Conservation (phyloP, 1,139 yeast species). For the Scheffersomyces insectosa region DNA sequence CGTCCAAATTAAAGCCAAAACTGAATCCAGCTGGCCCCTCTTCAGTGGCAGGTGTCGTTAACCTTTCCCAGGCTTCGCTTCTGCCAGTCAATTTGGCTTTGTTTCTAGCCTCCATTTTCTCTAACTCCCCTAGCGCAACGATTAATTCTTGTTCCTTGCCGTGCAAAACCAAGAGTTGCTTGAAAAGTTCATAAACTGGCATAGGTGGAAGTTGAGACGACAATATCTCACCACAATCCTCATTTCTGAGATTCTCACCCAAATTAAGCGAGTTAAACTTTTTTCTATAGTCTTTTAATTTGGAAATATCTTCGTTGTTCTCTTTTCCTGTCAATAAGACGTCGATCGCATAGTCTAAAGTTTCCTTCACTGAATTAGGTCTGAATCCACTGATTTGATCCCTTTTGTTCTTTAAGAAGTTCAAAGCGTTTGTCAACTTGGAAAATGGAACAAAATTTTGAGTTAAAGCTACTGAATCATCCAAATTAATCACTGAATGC, state of each 20-base stretch:
- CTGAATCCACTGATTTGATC: conserved; percentile 82
- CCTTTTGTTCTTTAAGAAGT: conserved; percentile 65
- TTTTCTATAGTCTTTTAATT: conserved; percentile 18
- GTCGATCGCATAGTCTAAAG: conserved; percentile 30
- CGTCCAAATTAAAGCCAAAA: conserved; percentile 33
- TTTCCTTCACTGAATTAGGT: conserved; percentile 47
- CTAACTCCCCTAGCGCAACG: conserved; percentile 33
- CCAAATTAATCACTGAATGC: conserved; percentile 86
- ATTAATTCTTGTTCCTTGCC: conserved; percentile 34
- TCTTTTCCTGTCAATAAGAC: conserved; percentile 19
- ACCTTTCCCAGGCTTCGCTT: conserved; percentile 24
- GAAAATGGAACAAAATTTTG: conserved; percentile 80
- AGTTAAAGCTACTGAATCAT: conserved; percentile 77
- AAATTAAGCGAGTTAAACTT: conserved; percentile 18
- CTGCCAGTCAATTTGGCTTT: conserved; percentile 16
- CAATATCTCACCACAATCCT: conserved; percentile 46
- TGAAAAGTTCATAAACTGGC: conserved; percentile 62
- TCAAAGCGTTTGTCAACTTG: conserved; percentile 58
- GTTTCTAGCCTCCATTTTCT: conserved; percentile 26
- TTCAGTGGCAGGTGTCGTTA: conserved; percentile 11
- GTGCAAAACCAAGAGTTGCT: conserved; percentile 39
- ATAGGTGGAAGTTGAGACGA: conserved; percentile 37
- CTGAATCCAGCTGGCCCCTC: conserved; percentile 20
- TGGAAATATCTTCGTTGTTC: conserved; percentile 21
- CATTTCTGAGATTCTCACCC: conserved; percentile 27